Conservation (phyloP, 495 filamentous ascomycete species). For the Daldinia concentrica region DNA sequence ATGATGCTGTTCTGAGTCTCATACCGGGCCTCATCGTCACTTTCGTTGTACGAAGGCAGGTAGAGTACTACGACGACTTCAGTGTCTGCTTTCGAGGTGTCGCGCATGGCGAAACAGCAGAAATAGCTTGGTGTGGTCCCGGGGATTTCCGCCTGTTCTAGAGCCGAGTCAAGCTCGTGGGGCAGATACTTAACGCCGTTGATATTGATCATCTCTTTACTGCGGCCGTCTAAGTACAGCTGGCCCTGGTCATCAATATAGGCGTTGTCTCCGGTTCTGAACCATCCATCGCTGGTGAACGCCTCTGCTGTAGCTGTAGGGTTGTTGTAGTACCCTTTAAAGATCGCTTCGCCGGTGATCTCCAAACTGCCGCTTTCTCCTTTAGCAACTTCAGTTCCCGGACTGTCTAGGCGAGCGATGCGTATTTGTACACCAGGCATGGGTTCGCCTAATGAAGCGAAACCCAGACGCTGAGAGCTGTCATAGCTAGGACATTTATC, state of each 20-base stretch:
- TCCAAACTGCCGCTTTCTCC: conserved; percentile 37
- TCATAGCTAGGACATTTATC: conserved; percentile 51
- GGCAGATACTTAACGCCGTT: conserved; percentile 62
- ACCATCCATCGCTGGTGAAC: conserved; percentile 71
- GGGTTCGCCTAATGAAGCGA: conserved; percentile 54
- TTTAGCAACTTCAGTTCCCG: not conserved
- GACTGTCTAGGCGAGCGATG: conserved; percentile 32
- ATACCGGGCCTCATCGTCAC: conserved; percentile 12
- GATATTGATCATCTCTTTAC: conserved; percentile 68
- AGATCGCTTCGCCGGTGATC: conserved; percentile 57
- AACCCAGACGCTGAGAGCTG: conserved; percentile 23
- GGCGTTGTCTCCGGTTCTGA: conserved; percentile 71
- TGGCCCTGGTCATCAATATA: conserved; percentile 60
- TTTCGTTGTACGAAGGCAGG: conserved; percentile 7
- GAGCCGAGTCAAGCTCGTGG: conserved; percentile 53
- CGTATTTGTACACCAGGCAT: conserved; percentile 57
- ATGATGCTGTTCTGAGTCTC: conserved; percentile 21
- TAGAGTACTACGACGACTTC: conserved; percentile 19
- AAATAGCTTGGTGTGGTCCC: conserved; percentile 1
- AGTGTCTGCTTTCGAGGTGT: conserved; percentile 12
- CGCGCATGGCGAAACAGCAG: conserved; percentile 5
- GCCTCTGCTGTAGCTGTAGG: conserved; percentile 60
- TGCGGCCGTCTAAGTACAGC: conserved; percentile 63
- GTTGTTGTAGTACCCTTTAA: conserved; percentile 70
- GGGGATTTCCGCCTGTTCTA: conserved; percentile 46